Percentiles rank a stretch among this genome's conserved stretches.
Evolutionary conservation across 2,329 filamentous ascomycete species (phyloP).

Genomic region (Polytolypa hystricis): DNA sequence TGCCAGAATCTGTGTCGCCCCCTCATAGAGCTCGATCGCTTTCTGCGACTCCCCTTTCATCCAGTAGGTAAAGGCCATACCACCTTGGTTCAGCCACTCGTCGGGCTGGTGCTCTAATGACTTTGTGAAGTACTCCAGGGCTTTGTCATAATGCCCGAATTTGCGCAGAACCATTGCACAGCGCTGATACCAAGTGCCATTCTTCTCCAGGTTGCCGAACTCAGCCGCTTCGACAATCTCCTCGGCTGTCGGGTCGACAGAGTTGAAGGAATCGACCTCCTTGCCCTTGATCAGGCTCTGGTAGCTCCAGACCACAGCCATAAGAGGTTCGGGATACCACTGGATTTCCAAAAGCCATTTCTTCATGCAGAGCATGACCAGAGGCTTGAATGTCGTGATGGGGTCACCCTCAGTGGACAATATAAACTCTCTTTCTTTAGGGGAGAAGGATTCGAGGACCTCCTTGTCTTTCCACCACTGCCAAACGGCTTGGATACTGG

Average conservation of each 20-base stretch:
- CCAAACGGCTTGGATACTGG: too few species aligned
- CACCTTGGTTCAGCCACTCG: constrained; percentile 8
- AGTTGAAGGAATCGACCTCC: too few species aligned
- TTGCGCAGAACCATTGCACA: constrained; percentile 11
- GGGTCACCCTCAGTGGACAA: background rate
- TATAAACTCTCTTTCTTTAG: constrained; percentile 1
- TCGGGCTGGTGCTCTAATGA: constrained; percentile 9
- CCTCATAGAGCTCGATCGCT: constrained; percentile 8
- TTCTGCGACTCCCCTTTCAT: constrained; percentile 7
- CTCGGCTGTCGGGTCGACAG: too few species aligned
- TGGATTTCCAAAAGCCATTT: constrained; percentile 6
- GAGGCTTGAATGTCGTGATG: constrained; percentile 2
- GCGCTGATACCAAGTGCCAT: constrained; percentile 11
- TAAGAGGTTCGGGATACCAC: too few species aligned
- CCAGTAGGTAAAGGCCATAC: constrained; percentile 7
- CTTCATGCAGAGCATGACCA: constrained; percentile 3
- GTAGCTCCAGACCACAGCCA: too few species aligned
- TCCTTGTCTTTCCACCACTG: too few species aligned
- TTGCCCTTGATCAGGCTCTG: too few species aligned
- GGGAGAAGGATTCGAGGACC: too few species aligned
- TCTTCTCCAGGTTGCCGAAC: constrained; percentile 10
- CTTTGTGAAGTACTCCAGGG: constrained; percentile 10
- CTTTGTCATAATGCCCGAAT: constrained; percentile 6
- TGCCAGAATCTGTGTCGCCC: constrained; percentile 3
- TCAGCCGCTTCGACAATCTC: constrained; percentile 9